Conservation (phyloP, 768 basidiomycete genomes). For the Nidularia pulvinata region DNA sequence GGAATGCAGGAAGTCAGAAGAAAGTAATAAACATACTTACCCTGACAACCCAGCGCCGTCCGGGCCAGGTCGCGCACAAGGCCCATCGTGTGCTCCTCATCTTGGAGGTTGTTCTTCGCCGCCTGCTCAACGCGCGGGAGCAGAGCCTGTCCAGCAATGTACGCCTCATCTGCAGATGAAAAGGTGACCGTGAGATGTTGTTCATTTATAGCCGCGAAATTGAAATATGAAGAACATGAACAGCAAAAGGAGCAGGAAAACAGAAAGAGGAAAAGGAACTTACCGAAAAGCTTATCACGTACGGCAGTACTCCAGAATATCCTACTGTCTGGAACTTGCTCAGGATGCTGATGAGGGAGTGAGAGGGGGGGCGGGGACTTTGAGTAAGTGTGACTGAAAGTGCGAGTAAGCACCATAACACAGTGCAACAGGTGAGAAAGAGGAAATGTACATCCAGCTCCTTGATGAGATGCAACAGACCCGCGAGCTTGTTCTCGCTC, state of each 20-base stretch:
- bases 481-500: constrained; percentile 64
- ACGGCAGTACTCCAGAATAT: constrained; percentile 70
- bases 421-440: neutral
- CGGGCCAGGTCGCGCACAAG: constrained; percentile 42
- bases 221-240: no score
- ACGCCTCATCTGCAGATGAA: constrained; percentile 28
- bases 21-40: constrained; percentile 27
- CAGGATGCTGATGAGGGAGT: constrained; percentile 72
- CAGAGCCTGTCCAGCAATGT: constrained; percentile 58
- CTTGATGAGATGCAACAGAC: constrained; percentile 68
- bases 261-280: constrained; percentile 11
- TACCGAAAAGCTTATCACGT: constrained; percentile 70
- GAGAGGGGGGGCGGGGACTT: constrained; percentile 83
- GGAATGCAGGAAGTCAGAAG: neutral
- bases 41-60: constrained; percentile 55
- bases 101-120: constrained; percentile 24
- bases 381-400: constrained; percentile 79
- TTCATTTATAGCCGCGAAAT: neutral
- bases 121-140: constrained; percentile 40
- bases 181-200: constrained; percentile 2
- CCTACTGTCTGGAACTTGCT: constrained; percentile 80
- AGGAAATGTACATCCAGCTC: constrained; percentile 65
- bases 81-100: constrained; percentile 34
- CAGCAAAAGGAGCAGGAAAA: no score
- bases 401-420: constrained; percentile 7